These are phyloP conservation scores for Coffea canephora DNA, from an alignment of 257 asterid genomes.

Conservation along the genomic window DNA sequence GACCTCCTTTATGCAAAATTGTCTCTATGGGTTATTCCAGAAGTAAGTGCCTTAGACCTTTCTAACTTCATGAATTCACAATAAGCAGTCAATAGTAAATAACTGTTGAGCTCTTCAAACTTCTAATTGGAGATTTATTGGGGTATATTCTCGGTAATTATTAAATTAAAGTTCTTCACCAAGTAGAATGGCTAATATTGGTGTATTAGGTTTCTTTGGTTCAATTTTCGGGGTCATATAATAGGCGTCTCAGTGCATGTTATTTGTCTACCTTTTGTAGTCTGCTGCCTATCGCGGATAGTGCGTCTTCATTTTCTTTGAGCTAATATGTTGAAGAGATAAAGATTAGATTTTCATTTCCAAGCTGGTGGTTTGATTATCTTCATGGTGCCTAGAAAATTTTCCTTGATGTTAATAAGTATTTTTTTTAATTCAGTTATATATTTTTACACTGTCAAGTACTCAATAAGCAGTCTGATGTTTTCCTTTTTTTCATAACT, in stretches of 20 bases:
- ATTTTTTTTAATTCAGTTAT: not conserved
- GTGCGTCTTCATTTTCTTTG: not conserved
- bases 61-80: not conserved
- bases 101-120: not conserved
- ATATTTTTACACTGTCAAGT: not conserved
- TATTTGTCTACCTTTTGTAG: not conserved
- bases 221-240: not conserved
- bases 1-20: slow-evolving; percentile 40
- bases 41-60: slow-evolving; percentile 25
- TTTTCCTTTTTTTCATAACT: slow-evolving; percentile 1
- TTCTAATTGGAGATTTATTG: not conserved
- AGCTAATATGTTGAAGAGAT: not conserved
- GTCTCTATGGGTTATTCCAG: slow-evolving; percentile 39
- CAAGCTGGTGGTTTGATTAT: not conserved
- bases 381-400: not conserved
- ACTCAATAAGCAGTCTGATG: not conserved
- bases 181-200: not conserved
- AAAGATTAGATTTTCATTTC: not conserved
- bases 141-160: not conserved
- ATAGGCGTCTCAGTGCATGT: not conserved
- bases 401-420: not conserved
- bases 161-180: not conserved
- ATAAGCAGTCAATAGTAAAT: not conserved
- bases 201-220: not conserved
- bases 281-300: not conserved